A percentile compares a stretch with the other conserved stretches of the same genome.
These are phyloP conservation scores for Pterula multifida DNA, from an alignment of 1,284 basidiomycete species.

Conservation along the genomic window DNA sequence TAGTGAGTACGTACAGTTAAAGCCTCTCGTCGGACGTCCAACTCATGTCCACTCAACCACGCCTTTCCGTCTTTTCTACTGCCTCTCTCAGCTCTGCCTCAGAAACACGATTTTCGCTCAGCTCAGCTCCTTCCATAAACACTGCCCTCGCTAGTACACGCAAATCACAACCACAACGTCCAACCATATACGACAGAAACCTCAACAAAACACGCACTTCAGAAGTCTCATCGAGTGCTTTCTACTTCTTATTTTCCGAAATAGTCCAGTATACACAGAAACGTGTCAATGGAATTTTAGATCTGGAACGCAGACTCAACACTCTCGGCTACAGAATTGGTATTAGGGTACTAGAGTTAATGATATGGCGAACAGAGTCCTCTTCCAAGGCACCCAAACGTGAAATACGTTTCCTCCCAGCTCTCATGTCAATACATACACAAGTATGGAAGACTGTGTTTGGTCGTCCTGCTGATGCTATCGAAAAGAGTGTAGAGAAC, in stretches of 20 bases:
- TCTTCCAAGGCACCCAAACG: constrained; percentile 74
- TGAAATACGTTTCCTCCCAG: constrained; percentile 79
- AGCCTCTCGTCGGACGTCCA: no score
- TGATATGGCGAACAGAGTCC: constrained; percentile 61
- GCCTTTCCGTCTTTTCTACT: constrained; percentile 59
- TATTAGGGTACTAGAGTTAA: constrained; percentile 68
- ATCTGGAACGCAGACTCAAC: constrained; percentile 87
- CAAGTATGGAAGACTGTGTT: constrained; percentile 93
- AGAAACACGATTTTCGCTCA: constrained; percentile 57
- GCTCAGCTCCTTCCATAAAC: constrained; percentile 39
- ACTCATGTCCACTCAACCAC: constrained; percentile 31
- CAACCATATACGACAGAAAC: constrained; percentile 76
- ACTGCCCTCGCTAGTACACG: constrained; percentile 19
- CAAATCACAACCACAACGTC: constrained; percentile 31
- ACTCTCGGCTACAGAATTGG: constrained; percentile 87
- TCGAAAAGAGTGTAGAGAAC: constrained; percentile 93
- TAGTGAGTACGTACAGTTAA: no score
- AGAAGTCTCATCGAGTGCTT: constrained; percentile 75
- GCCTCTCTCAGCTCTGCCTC: constrained; percentile 53
- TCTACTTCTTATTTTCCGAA: constrained; percentile 86
- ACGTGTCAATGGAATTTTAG: constrained; percentile 86
- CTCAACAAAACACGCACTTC: constrained; percentile 72
- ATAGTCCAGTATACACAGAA: constrained; percentile 92
- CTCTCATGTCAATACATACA: constrained; percentile 85
- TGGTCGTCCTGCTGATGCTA: constrained; percentile 84